Conservation (phyloP, 1,139 yeast genomes). For the Taphrina pruni region DNA sequence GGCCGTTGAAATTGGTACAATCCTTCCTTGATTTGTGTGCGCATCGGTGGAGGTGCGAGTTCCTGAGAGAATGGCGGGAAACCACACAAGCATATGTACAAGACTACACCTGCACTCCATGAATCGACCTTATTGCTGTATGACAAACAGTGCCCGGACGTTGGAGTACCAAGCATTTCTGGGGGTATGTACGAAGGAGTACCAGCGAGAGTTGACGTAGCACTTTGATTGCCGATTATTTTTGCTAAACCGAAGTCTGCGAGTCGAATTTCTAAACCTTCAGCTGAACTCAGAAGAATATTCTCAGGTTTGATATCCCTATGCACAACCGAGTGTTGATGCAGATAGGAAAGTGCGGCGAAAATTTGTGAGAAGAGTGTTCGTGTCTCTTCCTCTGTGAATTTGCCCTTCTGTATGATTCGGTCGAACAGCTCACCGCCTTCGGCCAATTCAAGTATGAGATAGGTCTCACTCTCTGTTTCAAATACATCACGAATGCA, state of each 20-base stretch:
- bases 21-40: constrained; percentile 71
- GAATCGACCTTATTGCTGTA: constrained; percentile 41
- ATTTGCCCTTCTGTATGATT: constrained; percentile 73
- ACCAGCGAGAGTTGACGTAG: constrained; percentile 40
- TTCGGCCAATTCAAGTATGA: constrained; percentile 69
- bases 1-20: constrained; percentile 78
- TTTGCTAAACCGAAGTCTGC: constrained; percentile 96
- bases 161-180: constrained; percentile 35
- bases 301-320: constrained; percentile 92
- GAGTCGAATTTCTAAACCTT: constrained; percentile 71
- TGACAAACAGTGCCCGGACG: constrained; percentile 6
- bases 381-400: constrained; percentile 85
- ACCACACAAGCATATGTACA: constrained; percentile 60
- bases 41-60: constrained; percentile 77
- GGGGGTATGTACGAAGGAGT: constrained; percentile 44
- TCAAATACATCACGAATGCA: constrained; percentile 41
- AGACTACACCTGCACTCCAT: constrained; percentile 44
- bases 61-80: constrained; percentile 87
- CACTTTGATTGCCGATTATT: constrained; percentile 42
- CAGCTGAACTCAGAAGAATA: constrained; percentile 62
- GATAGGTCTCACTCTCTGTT: constrained; percentile 54
- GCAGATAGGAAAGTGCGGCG: constrained; percentile 76
- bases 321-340: constrained; percentile 74
- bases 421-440: constrained; percentile 93
- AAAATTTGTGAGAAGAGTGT: constrained; percentile 70